Percentiles rank a stretch among this genome's conserved stretches.
phyloP scores from a whole-genome alignment of 139 green algal species.

The Chlorella sp. region DNA sequence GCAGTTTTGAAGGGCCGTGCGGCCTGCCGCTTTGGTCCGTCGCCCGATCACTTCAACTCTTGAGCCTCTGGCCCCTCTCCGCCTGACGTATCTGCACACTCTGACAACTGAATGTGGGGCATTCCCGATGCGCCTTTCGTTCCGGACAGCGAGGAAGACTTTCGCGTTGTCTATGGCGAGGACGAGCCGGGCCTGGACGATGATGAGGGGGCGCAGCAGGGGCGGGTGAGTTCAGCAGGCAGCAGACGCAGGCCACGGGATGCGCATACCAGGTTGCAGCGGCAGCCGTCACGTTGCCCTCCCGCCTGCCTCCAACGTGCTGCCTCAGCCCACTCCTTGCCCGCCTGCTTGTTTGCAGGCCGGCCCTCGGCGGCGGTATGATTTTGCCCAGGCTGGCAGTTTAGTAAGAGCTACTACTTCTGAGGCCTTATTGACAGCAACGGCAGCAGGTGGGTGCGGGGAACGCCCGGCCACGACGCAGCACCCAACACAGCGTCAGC shows the following conservation, averaged over 20 bases:
- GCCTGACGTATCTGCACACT: no score
- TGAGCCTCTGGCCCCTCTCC: no score
- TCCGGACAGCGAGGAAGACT: constrained; percentile 2
- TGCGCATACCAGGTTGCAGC: no score
- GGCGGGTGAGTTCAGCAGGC: neutral
- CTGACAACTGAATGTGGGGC: constrained; percentile 3
- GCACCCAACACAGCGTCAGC: neutral
- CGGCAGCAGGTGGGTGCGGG: neutral
- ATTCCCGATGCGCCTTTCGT: neutral
- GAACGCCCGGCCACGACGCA: neutral
- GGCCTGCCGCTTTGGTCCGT: no score
- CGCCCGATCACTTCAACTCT: no score
- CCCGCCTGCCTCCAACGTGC: no score
- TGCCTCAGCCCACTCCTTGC: neutral
- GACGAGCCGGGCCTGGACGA: neutral
- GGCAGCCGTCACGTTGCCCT: neutral
- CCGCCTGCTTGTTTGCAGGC: no score
- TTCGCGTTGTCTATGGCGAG: constrained; percentile 14
- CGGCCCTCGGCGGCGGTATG: neutral
- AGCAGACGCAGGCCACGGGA: no score
- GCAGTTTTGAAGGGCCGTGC: no score
- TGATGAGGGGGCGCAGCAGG: neutral
- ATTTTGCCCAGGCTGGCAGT: neutral
- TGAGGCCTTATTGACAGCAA: neutral
- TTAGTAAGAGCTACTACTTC: no score